A percentile compares a stretch with the other conserved stretches of the same genome.
Evolutionary conservation across 371 early-diverging fungal species (phyloP).

Genomic region (Mortierella sp.): DNA sequence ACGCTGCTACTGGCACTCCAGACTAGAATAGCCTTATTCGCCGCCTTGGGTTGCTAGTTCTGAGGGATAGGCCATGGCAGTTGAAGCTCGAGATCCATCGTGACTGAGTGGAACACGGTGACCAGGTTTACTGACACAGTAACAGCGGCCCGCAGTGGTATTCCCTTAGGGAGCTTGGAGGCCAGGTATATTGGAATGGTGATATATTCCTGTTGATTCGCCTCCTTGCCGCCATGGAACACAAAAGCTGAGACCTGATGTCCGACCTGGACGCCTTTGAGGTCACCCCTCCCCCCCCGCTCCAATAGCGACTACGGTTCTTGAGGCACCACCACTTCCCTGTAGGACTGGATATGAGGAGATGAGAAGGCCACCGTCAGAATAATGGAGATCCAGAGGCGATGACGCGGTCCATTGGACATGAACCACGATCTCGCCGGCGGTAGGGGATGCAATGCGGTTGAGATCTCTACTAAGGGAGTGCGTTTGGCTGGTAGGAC

Average conservation of each 20-base stretch:
- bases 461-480: slow-evolving; percentile 16
- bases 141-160: slow-evolving; percentile 18
- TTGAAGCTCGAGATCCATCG: slow-evolving; percentile 26
- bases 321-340: slow-evolving; percentile 19
- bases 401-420: slow-evolving; percentile 22
- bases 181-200: slow-evolving; percentile 25
- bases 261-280: slow-evolving; percentile 23
- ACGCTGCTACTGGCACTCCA: slow-evolving; percentile 33
- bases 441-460: slow-evolving; percentile 20
- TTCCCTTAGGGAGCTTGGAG: slow-evolving; percentile 24
- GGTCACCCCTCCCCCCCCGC: slow-evolving; percentile 21
- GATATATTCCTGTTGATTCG: slow-evolving; percentile 22
- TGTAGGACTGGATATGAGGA: slow-evolving; percentile 18
- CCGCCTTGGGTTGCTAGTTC: slow-evolving; percentile 20
- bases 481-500: slow-evolving; percentile 23
- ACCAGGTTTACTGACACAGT: slow-evolving; percentile 29
- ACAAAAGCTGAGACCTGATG: slow-evolving; percentile 22
- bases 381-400: slow-evolving; percentile 23
- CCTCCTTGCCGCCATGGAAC: slow-evolving; percentile 25
- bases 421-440: slow-evolving; percentile 21
- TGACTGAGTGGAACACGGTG: slow-evolving; percentile 24
- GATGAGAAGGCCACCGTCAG: slow-evolving; percentile 24
- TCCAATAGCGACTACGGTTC: slow-evolving; percentile 20
- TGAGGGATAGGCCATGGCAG: slow-evolving; percentile 28
- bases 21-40: slow-evolving; percentile 17